These are phyloP conservation scores for Talaromyces piceae DNA, from an alignment of 2,329 filamentous ascomycete genomes.

Conservation along the genomic window DNA sequence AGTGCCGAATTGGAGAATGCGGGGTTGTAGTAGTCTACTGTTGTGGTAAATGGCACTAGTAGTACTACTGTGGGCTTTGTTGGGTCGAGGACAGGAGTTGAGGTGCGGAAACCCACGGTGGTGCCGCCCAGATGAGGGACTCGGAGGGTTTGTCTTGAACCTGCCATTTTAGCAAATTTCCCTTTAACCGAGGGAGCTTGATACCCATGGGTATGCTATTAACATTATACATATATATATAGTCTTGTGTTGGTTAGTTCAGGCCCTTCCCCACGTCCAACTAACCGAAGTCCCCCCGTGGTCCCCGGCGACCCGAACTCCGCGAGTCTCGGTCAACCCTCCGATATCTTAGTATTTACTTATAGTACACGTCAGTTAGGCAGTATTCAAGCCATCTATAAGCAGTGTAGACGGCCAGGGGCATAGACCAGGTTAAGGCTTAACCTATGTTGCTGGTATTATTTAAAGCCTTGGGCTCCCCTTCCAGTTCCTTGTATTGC, in stretches of 20 bases:
- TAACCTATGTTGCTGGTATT: no score
- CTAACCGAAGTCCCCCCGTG: background rate
- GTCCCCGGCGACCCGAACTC: background rate
- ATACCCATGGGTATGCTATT: no score
- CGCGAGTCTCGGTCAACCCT: background rate
- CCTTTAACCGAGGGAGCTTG: no score
- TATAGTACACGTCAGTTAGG: background rate
- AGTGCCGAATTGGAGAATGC: constrained; percentile 28
- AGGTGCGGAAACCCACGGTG: constrained; percentile 37
- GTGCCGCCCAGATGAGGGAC: constrained; percentile 43
- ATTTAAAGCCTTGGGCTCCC: no score
- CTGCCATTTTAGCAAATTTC: no score
- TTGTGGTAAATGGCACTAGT: constrained; percentile 42
- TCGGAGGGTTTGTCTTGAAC: constrained; percentile 19
- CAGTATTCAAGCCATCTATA: background rate
- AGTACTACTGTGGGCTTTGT: constrained; percentile 42
- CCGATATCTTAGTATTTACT: background rate
- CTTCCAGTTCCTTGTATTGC: background rate
- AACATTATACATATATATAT: no score
- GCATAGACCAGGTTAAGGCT: background rate
- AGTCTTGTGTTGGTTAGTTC: no score
- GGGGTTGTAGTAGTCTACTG: constrained; percentile 32
- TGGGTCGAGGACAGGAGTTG: constrained; percentile 37
- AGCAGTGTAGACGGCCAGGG: background rate
- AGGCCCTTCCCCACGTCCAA: background rate